Evolutionary conservation across 805 yeast genomes (phyloP).

Genomic region (Metahyphopichia silvanorum): DNA sequence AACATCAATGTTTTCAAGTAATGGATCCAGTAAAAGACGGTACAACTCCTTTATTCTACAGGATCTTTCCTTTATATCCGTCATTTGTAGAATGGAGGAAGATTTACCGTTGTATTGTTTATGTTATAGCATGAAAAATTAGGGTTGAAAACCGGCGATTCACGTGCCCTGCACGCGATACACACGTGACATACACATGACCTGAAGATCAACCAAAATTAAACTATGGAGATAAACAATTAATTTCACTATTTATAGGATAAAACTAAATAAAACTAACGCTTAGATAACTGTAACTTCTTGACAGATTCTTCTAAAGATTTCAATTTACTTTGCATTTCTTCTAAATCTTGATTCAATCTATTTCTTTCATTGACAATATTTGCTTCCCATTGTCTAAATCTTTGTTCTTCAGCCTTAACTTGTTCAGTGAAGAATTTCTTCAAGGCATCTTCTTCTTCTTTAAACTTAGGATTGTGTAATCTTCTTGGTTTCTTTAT

Average conservation of each 20-base stretch:
- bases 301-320: slow-evolving; percentile 73
- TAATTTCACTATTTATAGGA: background rate
- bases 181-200: no score
- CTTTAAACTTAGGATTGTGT: slow-evolving; percentile 88
- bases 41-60: slow-evolving; percentile 14
- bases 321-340: slow-evolving; percentile 75
- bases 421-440: slow-evolving; percentile 94
- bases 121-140: no score
- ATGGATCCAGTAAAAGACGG: slow-evolving; percentile 14
- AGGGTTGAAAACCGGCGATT: no score
- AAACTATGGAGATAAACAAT: background rate
- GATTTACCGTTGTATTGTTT: no score
- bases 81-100: no score
- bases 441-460: slow-evolving; percentile 92
- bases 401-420: slow-evolving; percentile 93
- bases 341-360: slow-evolving; percentile 89
- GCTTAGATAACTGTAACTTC: slow-evolving; percentile 43
- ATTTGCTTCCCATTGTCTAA: slow-evolving; percentile 98
- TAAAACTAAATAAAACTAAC: slow-evolving; percentile 9
- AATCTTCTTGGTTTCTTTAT: slow-evolving; percentile 52
- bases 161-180: no score
- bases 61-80: no score
- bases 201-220: no score
- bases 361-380: slow-evolving; percentile 93
- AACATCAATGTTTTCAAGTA: slow-evolving; percentile 5